A percentile compares a stretch with the other conserved stretches of the same genome.
Conservation (phyloP, 2,329 filamentous ascomycete genomes). For the Verticillium isaacii region DNA sequence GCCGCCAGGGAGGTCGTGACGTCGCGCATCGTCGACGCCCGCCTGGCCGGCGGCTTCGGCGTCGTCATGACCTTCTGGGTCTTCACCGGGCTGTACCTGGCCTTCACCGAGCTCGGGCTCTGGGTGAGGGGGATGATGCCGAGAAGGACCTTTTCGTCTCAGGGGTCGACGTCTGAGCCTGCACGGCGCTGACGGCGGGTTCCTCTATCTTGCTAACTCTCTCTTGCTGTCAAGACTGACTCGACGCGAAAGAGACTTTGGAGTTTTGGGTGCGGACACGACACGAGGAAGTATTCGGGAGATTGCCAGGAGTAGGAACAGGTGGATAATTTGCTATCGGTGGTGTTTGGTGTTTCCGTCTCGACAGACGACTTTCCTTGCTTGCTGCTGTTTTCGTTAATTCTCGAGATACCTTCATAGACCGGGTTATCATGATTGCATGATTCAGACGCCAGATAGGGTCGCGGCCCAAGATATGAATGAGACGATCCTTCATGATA, state of each 20-base stretch:
- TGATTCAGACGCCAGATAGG: not conserved
- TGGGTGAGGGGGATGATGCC: slow-evolving; percentile 20
- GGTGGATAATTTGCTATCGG: not conserved
- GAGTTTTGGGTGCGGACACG: too few relatives aligned
- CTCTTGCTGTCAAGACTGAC: not conserved
- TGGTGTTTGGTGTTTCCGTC: not conserved
- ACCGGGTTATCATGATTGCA: not conserved
- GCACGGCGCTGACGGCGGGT: not conserved
- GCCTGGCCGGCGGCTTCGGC: slow-evolving; percentile 37
- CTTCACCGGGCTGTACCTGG: slow-evolving; percentile 42
- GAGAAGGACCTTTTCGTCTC: not conserved
- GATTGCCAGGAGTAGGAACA: too few relatives aligned
- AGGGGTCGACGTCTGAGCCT: not conserved
- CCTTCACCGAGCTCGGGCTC: slow-evolving; percentile 40
- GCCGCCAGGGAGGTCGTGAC: slow-evolving; percentile 30
- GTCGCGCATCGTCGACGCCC: slow-evolving; percentile 34
- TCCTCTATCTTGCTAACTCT: not conserved
- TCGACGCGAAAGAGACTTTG: not conserved
- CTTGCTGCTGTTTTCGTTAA: not conserved
- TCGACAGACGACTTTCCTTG: not conserved
- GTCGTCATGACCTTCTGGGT: slow-evolving; percentile 45
- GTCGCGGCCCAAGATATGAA: not conserved
- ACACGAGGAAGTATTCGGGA: too few relatives aligned
- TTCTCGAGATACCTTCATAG: not conserved
- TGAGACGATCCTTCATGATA: not conserved